These are phyloP conservation scores for Colletotrichum tofieldiae DNA, from an alignment of 2,329 filamentous ascomycete species.

Conservation along the genomic window DNA sequence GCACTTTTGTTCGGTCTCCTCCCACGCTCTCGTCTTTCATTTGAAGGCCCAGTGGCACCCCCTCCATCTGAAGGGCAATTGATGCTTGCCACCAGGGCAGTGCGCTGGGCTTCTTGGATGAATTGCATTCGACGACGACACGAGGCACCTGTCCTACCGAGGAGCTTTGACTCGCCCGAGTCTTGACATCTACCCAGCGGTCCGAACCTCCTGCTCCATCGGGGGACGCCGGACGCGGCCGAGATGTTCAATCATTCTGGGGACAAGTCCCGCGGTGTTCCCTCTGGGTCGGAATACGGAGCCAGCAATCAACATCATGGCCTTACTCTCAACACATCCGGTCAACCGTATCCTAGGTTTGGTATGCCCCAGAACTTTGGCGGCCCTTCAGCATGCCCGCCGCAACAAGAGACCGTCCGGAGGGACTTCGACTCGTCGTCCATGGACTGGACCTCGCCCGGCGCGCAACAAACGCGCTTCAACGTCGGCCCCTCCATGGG, in stretches of 20 bases:
- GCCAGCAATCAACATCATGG: slow-evolving; percentile 22
- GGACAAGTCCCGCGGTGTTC: slow-evolving; percentile 51
- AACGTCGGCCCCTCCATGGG: slow-evolving; percentile 29
- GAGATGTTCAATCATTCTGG: slow-evolving; percentile 57
- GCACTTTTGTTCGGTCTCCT: slow-evolving; percentile 53
- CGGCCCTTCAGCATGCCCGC: slow-evolving; percentile 49
- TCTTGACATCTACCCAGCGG: slow-evolving; percentile 54
- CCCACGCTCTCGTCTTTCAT: slow-evolving; percentile 52
- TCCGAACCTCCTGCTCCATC: slow-evolving; percentile 52
- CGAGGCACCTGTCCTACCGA: slow-evolving; percentile 52
- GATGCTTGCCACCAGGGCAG: slow-evolving; percentile 51
- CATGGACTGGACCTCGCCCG: slow-evolving; percentile 58
- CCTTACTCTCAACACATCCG: slow-evolving; percentile 50
- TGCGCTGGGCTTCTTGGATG: slow-evolving; percentile 43
- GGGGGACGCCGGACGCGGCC: slow-evolving; percentile 50
- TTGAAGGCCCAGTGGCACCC: slow-evolving; percentile 48
- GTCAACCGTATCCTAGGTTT: slow-evolving; percentile 53
- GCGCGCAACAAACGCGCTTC: slow-evolving; percentile 48
- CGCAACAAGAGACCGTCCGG: slow-evolving; percentile 20
- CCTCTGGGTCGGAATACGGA: slow-evolving; percentile 45
- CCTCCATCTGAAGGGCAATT: slow-evolving; percentile 38
- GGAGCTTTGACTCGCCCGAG: slow-evolving; percentile 58
- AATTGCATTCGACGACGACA: slow-evolving; percentile 43
- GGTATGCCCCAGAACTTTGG: slow-evolving; percentile 49
- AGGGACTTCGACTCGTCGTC: slow-evolving; percentile 32